Base-by-base conservation (phyloP, 106 monocot genomes). In the Apostasia shenzhenica region DNA sequence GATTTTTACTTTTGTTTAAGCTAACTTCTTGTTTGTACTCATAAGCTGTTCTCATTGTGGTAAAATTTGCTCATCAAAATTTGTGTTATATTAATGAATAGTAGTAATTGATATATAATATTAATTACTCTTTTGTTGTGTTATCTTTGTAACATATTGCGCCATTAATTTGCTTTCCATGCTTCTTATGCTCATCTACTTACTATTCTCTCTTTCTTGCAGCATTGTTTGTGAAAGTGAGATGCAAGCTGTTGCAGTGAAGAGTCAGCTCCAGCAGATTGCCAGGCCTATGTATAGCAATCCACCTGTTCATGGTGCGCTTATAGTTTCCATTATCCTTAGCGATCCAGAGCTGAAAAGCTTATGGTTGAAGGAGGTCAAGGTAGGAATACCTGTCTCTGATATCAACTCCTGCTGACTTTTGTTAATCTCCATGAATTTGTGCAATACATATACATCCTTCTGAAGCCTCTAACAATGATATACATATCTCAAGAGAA, bases 211-310 rank as follows among this genome's bases (percentile, higher is more conserved):
- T 45, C 66, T 72, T 44, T 59, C 38, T 62, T 54, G 63, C 79
- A 99, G 99, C 65, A 66, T 99, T 78, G 76, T 99, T 43, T 99
- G 99, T 54, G 90, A 93, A 68, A 80, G 93, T 88, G 99, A 93
- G 53, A 73, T 81, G 40, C 87, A 99, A 83, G 99, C 99, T 52
- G 93, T 90, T 41, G 79, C 93, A 42, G 99, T 99, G 61, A 99
- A 99, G 84, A 99, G 99, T 81, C 99, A 99, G 79, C 61, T 99
- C 77, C 93, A 99, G 76, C 99, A 99, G 74, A 85, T 99, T 69
- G 92, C 85, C 5, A 89, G 99, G 67, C 99, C 99, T 42, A 99
- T 99, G 99, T 99, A 99, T 70, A 93, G 93, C 63, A 99, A 93
- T 52, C 99, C 93, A 63, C 93, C 99, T 67, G 59, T 93, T 55